phyloP scores from a whole-genome alignment of 2,329 filamentous ascomycete genomes.

The Penicillium freii region DNA sequence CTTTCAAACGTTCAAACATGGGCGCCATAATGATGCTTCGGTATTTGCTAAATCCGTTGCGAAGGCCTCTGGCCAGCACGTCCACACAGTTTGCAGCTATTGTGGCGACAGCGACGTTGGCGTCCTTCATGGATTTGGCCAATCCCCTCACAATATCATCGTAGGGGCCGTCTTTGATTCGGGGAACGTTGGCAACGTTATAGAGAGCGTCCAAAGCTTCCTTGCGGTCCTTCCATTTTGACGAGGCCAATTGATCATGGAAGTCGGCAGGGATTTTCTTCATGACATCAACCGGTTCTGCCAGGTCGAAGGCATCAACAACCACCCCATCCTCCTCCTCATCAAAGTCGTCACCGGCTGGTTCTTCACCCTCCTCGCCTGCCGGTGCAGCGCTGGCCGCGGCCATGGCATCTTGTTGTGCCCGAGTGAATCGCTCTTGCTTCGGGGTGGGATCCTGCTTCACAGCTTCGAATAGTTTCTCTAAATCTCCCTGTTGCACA shows the following conservation, averaged over 20 bases:
- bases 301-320: conserved; percentile 76
- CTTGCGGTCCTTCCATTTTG: conserved; percentile 98
- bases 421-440: conserved; percentile 82
- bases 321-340: conserved; percentile 63
- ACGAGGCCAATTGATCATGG: conserved; percentile 76
- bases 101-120: conserved; percentile 91
- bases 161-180: conserved; percentile 88
- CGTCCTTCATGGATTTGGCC: conserved; percentile 98
- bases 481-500: conserved; percentile 89
- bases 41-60: conserved; percentile 75
- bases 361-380: conserved; percentile 55
- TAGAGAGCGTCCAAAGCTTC: conserved; percentile 84
- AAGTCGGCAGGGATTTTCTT: conserved; percentile 80
- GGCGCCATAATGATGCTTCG: conserved; percentile 76
- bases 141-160: conserved; percentile 78
- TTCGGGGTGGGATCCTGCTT: conserved; percentile 85
- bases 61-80: conserved; percentile 78
- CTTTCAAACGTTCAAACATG: conserved; percentile 93
- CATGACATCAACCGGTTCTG: conserved; percentile 82
- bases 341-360: conserved; percentile 47
- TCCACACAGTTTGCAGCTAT: conserved; percentile 93
- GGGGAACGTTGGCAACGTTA: conserved; percentile 73
- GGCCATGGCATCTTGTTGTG: conserved; percentile 81
- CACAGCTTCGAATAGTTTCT: conserved; percentile 89
- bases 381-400: conserved; percentile 62